phyloP scores from a whole-genome alignment of 106 monocot genomes.

The Dactylorhiza incarnata region DNA sequence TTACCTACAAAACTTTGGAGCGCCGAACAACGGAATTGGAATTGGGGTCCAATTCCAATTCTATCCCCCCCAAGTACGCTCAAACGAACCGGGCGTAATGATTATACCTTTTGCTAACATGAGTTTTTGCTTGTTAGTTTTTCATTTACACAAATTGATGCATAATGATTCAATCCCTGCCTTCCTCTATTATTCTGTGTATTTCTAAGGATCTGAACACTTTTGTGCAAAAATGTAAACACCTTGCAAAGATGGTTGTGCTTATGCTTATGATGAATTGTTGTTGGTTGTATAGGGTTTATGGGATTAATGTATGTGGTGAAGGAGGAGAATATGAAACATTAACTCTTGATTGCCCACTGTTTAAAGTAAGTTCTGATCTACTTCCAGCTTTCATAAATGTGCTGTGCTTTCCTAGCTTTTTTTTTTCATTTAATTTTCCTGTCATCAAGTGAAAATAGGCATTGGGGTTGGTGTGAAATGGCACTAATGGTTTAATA shows the following conservation, averaged over 20 bases:
- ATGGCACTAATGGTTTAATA: too few species aligned
- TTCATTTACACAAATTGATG: background rate
- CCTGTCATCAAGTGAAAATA: too few species aligned
- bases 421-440: constrained; percentile 7
- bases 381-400: background rate
- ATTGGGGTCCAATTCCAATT: too few species aligned
- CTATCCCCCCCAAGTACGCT: too few species aligned
- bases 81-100: background rate
- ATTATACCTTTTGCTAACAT: background rate
- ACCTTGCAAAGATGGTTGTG: background rate
- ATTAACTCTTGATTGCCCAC: constrained; percentile 86
- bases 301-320: constrained; percentile 93
- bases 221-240: background rate
- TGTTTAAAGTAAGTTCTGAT: constrained; percentile 52
- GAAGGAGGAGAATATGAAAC: constrained; percentile 99
- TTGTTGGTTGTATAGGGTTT: constrained; percentile 35
- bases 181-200: background rate
- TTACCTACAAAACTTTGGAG: too few species aligned
- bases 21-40: too few species aligned
- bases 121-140: background rate
- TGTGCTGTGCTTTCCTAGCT: constrained; percentile 1
- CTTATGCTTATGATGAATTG: background rate
- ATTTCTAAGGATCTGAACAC: background rate
- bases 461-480: too few species aligned
- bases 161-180: background rate